phyloP scores from a whole-genome alignment of 495 filamentous ascomycete species.

The Entonaema liquescens region DNA sequence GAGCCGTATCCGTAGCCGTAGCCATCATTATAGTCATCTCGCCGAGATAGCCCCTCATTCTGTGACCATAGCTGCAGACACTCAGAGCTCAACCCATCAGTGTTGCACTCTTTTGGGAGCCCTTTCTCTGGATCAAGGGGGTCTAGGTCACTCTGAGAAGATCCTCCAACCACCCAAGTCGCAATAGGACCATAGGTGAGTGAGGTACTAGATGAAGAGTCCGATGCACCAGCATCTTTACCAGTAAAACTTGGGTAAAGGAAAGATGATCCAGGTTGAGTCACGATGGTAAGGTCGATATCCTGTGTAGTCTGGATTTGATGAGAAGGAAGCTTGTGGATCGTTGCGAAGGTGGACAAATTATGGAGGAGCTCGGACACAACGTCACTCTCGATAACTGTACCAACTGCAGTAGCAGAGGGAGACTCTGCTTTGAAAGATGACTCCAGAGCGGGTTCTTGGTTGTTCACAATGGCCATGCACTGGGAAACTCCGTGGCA shows the following conservation, averaged over 20 bases:
- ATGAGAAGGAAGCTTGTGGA: slow-evolving; percentile 8
- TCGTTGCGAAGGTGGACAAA: slow-evolving; percentile 28
- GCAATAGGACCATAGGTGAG: slow-evolving; percentile 16
- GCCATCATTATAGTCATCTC: slow-evolving; percentile 27
- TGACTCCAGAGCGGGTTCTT: slow-evolving; percentile 1
- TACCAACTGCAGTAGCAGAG: neutral
- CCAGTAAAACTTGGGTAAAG: slow-evolving; percentile 3
- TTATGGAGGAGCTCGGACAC: neutral
- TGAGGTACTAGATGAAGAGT: neutral
- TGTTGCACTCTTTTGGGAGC: too few species aligned
- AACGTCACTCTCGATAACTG: neutral
- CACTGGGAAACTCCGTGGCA: slow-evolving; percentile 16
- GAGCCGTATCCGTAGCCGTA: slow-evolving; percentile 26
- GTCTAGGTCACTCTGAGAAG: neutral
- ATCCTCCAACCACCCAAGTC: slow-evolving; percentile 4
- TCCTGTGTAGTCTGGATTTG: slow-evolving; percentile 3
- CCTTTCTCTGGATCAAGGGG: too few species aligned
- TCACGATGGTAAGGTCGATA: neutral
- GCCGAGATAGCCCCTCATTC: neutral
- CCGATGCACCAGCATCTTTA: slow-evolving; percentile 5
- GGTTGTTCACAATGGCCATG: slow-evolving; percentile 4
- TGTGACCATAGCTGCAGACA: neutral
- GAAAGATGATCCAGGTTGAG: neutral
- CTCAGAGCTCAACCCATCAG: neutral
- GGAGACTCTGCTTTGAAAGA: neutral